These are phyloP conservation scores for Diaporthe sp. DNA, from an alignment of 2,329 filamentous ascomycete genomes.

Conservation along the genomic window DNA sequence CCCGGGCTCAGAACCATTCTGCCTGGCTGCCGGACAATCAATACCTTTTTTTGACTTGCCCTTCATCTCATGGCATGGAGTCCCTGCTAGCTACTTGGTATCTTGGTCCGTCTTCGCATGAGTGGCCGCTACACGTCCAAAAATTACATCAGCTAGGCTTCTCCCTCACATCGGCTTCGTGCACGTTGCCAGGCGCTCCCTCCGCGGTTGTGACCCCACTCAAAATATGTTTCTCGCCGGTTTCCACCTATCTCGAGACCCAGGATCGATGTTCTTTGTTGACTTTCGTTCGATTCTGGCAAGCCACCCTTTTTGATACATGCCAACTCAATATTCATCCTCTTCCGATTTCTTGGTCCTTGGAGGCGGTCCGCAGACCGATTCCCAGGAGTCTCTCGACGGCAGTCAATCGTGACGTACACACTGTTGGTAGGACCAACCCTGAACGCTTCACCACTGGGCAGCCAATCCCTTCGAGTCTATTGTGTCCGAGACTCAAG, in stretches of 20 bases:
- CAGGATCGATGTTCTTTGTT: not conserved
- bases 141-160: conserved; percentile 11
- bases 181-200: not conserved
- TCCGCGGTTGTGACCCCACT: not conserved
- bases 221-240: not conserved
- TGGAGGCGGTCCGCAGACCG: not conserved
- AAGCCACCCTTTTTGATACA: not conserved
- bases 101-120: conserved; percentile 8
- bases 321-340: not conserved
- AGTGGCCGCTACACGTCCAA: conserved; percentile 6
- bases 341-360: not conserved
- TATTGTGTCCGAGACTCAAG: conserved; percentile 56
- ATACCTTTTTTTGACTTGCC: not conserved
- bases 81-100: conserved; percentile 14
- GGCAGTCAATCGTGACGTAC: not conserved
- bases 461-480: not conserved
- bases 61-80: not conserved
- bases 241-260: not conserved
- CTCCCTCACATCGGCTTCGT: not conserved
- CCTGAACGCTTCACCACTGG: not conserved
- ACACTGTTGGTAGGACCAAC: not conserved
- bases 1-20: not conserved
- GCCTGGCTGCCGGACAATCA: not conserved
- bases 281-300: not conserved
- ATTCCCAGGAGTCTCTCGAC: not conserved